Conservation (phyloP, 2,329 filamentous ascomycete genomes). For the Xylariaceae sp. region DNA sequence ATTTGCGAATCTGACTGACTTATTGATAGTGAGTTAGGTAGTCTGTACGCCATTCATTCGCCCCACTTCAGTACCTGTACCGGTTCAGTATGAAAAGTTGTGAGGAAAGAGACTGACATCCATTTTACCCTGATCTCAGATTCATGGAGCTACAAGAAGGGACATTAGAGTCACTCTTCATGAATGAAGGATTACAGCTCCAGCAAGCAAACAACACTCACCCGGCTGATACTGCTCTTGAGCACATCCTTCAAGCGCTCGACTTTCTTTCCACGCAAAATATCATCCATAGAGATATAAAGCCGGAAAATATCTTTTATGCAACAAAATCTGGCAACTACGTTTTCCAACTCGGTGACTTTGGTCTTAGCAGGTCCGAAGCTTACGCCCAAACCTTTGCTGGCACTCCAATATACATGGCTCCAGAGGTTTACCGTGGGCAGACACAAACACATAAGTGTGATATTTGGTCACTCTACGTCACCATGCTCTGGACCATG, state of each 20-base stretch:
- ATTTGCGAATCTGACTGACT: too few relatives aligned
- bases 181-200: neutral
- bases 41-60: too few relatives aligned
- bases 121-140: too few relatives aligned
- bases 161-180: neutral
- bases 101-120: too few relatives aligned
- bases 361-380: slow-evolving; percentile 3
- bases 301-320: slow-evolving; percentile 24
- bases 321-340: neutral
- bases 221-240: neutral
- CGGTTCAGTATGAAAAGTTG: too few relatives aligned
- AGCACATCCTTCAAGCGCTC: slow-evolving; percentile 24
- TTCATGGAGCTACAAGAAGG: neutral
- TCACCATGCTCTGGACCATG: neutral
- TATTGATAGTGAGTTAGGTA: too few relatives aligned
- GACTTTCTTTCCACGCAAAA: slow-evolving; percentile 15
- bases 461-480: neutral
- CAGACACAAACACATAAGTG: neutral
- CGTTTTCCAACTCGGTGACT: slow-evolving; percentile 12
- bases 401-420: slow-evolving; percentile 16
- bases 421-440: slow-evolving; percentile 11
- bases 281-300: slow-evolving; percentile 24
- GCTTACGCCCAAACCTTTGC: neutral
- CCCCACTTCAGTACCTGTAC: too few relatives aligned
- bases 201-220: neutral